Evolutionary conservation across 176 grass and related monocot genomes (phyloP).

Genomic region (Alloteropsis semialata): DNA sequence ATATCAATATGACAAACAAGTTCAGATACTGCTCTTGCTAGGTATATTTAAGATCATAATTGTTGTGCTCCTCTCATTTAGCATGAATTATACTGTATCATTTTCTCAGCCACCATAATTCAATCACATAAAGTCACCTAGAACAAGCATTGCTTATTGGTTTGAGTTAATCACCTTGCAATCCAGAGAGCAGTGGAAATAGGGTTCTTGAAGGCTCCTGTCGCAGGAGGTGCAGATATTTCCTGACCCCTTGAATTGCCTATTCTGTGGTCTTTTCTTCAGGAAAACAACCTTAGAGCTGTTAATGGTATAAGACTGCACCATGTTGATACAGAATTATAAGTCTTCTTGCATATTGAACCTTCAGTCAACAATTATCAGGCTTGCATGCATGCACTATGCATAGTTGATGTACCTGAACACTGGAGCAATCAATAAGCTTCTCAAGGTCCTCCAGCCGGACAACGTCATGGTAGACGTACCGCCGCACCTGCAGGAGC

Average conservation of each 20-base stretch:
- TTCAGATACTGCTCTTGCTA: conserved; percentile 4
- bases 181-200: conserved; percentile 90
- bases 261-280: conserved; percentile 96
- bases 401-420: conserved; percentile 70
- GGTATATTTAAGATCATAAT: conserved; percentile 34
- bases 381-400: conserved; percentile 6
- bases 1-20: conserved; percentile 22
- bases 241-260: conserved; percentile 93
- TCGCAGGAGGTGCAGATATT: conserved; percentile 95
- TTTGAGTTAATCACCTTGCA: conserved; percentile 74
- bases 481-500: conserved; percentile 84
- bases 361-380: conserved; percentile 22
- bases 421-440: conserved; percentile 85
- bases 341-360: conserved; percentile 25
- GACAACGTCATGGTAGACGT: conserved; percentile 87
- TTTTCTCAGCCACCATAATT: conserved; percentile 18
- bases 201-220: conserved; percentile 94
- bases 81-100: conserved; percentile 15
- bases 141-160: conserved; percentile 11
- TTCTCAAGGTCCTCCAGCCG: conserved; percentile 93
- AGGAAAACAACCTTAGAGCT: conserved; percentile 98
- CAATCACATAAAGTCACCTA: background rate
- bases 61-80: conserved; percentile 20
- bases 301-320: conserved; percentile 97
- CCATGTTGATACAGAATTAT: conserved; percentile 33